Conservation (phyloP, 306 rosid species). For the Astragalus membranaceus region DNA sequence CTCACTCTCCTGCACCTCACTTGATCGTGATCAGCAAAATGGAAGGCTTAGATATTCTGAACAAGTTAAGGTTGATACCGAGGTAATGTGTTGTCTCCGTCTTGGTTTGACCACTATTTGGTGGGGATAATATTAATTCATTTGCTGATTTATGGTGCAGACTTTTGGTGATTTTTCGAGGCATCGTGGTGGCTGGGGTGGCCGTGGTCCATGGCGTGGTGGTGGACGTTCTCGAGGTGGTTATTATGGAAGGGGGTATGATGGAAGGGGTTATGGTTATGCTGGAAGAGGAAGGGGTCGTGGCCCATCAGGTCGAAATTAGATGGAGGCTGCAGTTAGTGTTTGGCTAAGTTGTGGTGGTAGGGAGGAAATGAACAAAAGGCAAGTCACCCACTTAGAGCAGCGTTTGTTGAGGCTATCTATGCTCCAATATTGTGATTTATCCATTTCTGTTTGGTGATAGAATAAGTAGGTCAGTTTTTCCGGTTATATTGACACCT, state of each 20-base stretch:
- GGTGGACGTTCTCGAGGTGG: conserved; percentile 46
- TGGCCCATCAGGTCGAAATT: conserved; percentile 18
- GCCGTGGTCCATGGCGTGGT: conserved; percentile 34
- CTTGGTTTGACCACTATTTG: neutral
- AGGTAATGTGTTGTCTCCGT: conserved; percentile 27
- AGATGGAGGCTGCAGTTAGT: conserved; percentile 17
- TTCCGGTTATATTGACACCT: neutral
- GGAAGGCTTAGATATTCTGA: conserved; percentile 51
- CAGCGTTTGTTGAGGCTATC: conserved; percentile 6
- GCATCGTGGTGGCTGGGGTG: conserved; percentile 44
- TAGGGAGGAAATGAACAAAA: neutral
- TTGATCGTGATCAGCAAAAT: conserved; percentile 21
- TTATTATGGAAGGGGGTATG: conserved; percentile 50
- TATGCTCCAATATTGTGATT: conserved; percentile 16
- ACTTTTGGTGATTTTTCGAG: conserved; percentile 45
- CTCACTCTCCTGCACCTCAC: conserved; percentile 38
- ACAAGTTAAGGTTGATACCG: conserved; percentile 43
- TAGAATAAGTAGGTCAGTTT: conserved; percentile 24
- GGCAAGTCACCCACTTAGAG: conserved; percentile 24
- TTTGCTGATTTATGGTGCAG: conserved; percentile 29
- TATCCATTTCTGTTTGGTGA: conserved; percentile 9
- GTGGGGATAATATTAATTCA: neutral
- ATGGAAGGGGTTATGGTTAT: conserved; percentile 34
- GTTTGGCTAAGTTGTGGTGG: conserved; percentile 18
- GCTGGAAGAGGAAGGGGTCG: conserved; percentile 47